phyloP scores from a whole-genome alignment of 768 basidiomycete genomes.

The Auricularia sp. region DNA sequence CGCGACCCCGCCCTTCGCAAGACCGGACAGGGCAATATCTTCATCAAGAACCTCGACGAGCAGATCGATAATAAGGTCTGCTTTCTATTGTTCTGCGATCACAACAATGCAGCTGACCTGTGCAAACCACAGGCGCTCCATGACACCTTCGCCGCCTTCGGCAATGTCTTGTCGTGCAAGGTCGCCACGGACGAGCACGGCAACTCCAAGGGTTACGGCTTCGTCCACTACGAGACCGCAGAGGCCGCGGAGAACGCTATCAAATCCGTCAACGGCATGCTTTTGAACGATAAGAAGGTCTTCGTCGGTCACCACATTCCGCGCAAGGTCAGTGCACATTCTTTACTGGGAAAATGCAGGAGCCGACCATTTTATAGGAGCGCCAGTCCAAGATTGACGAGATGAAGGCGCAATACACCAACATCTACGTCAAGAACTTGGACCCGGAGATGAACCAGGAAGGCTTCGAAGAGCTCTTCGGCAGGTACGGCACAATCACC shows the following conservation, averaged over 20 bases:
- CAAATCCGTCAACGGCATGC: slow-evolving; percentile 98
- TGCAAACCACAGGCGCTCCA: slow-evolving; percentile 68
- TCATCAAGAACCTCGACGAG: slow-evolving; percentile 99
- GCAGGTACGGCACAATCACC: slow-evolving; percentile 69
- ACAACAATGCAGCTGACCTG: slow-evolving; percentile 1
- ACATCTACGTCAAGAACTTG: slow-evolving; percentile 97
- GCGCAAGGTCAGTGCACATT: slow-evolving; percentile 57
- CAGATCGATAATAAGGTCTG: slow-evolving; percentile 91
- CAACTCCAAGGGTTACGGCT: slow-evolving; percentile 94
- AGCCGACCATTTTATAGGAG: slow-evolving; percentile 41
- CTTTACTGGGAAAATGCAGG: neutral
- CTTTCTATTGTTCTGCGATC: neutral
- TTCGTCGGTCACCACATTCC: slow-evolving; percentile 96
- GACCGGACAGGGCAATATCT: slow-evolving; percentile 99
- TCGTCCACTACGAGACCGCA: slow-evolving; percentile 97
- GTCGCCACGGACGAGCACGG: slow-evolving; percentile 95
- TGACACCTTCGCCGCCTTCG: slow-evolving; percentile 98
- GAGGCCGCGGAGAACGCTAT: slow-evolving; percentile 94
- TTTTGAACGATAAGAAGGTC: slow-evolving; percentile 99
- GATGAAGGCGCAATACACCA: slow-evolving; percentile 95
- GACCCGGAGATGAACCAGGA: slow-evolving; percentile 75
- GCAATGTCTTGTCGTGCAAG: slow-evolving; percentile 98
- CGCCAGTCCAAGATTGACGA: slow-evolving; percentile 98
- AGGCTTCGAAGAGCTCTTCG: slow-evolving; percentile 79
- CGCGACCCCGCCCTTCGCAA: slow-evolving; percentile 98